Evolutionary conservation across 164 flowering plant genomes (phyloP).

Genomic region (Vitis amurensis): DNA sequence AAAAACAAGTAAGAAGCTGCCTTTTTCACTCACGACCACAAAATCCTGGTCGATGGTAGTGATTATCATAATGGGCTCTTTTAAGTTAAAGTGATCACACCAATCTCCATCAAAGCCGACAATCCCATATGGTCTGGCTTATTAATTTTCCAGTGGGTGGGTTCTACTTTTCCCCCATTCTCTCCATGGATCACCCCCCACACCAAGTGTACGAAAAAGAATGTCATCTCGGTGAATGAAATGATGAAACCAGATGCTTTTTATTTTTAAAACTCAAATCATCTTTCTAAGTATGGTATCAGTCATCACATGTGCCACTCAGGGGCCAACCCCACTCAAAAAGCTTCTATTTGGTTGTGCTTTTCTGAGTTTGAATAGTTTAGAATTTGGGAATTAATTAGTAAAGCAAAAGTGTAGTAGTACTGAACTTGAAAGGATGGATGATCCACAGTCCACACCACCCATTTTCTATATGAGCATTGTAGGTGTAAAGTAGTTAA

Average conservation of each 20-base stretch:
- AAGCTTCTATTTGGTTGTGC: not conserved
- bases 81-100: constrained; percentile 2
- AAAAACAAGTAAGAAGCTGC: not conserved
- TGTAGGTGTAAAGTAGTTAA: no score
- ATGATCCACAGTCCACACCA: constrained; percentile 1
- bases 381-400: not conserved
- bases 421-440: not conserved
- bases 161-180: not conserved
- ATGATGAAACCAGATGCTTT: not conserved
- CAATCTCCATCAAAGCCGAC: constrained; percentile 9
- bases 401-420: not conserved
- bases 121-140: not conserved
- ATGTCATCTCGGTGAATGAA: not conserved
- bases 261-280: not conserved
- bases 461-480: not conserved
- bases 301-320: constrained; percentile 1
- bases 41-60: not conserved
- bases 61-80: not conserved
- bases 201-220: not conserved
- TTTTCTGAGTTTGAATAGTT: not conserved
- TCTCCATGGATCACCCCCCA: no score
- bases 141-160: not conserved
- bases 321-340: not conserved
- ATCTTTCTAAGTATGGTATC: not conserved
- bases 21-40: not conserved